Conservation (phyloP, 2,329 filamentous ascomycete species). For the Gyromitra esculenta region DNA sequence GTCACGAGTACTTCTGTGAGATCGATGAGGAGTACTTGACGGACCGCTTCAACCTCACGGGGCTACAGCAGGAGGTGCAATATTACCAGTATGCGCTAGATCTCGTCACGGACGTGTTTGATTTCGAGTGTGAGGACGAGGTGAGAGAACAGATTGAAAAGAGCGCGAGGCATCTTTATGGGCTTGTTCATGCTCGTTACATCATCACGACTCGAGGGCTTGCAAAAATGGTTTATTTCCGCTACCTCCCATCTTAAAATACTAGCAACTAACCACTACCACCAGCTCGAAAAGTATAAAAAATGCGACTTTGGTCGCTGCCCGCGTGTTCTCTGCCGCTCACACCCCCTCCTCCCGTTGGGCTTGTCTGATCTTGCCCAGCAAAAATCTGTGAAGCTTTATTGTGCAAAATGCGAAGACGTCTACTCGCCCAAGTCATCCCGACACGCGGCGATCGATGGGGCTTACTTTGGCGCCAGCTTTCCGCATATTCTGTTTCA, state of each 20-base stretch:
- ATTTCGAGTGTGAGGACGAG: constrained; percentile 97
- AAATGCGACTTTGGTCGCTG: constrained; percentile 98
- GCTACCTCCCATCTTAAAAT: neutral
- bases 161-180: constrained; percentile 93
- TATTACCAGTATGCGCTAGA: constrained; percentile 99
- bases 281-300: constrained; percentile 96
- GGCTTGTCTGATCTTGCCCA: constrained; percentile 90
- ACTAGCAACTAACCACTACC: neutral
- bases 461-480: constrained; percentile 96
- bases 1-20: constrained; percentile 99
- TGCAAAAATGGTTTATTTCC: constrained; percentile 81
- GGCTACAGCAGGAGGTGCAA: constrained; percentile 94
- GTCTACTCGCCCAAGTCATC: constrained; percentile 99
- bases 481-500: constrained; percentile 99
- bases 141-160: constrained; percentile 99
- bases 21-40: constrained; percentile 99
- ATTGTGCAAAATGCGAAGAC: constrained; percentile 96
- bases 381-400: constrained; percentile 91
- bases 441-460: constrained; percentile 92
- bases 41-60: constrained; percentile 97
- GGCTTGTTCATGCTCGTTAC: constrained; percentile 93
- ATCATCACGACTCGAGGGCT: constrained; percentile 95
- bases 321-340: constrained; percentile 92
- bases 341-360: constrained; percentile 92
- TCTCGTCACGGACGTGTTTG: constrained; percentile 96